These are phyloP conservation scores for Collariella sp. DNA, from an alignment of 495 filamentous ascomycete species.

Conservation along the genomic window DNA sequence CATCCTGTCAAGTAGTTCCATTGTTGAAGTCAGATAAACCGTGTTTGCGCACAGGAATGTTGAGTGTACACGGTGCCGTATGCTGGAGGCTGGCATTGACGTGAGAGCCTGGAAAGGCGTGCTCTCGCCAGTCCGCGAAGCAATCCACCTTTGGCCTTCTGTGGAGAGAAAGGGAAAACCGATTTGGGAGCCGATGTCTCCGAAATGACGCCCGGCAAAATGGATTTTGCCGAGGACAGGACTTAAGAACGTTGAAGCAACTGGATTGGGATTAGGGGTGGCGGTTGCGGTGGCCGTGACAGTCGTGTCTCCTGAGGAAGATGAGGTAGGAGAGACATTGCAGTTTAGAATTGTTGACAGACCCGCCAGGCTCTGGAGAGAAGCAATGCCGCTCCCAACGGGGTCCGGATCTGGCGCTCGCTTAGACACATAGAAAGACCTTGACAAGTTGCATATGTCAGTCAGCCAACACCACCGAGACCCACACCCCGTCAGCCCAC, in stretches of 20 bases:
- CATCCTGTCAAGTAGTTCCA: conserved; percentile 8
- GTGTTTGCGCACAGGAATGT: not conserved
- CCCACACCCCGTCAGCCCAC: not conserved
- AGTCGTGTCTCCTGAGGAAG: not conserved
- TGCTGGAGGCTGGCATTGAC: conserved; percentile 17
- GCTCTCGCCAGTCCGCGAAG: conserved; percentile 37
- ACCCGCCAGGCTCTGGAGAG: not conserved
- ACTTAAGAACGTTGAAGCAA: not conserved
- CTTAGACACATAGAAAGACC: not conserved
- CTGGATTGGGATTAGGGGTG: not conserved
- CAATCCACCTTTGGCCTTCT: conserved; percentile 41
- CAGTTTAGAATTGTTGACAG: not conserved
- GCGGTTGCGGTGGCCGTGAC: too few relatives aligned
- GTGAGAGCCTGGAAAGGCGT: conserved; percentile 33
- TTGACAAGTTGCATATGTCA: not conserved
- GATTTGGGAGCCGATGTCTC: conserved; percentile 38
- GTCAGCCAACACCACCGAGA: not conserved
- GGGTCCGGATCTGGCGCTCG: not conserved
- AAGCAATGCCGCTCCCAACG: not conserved
- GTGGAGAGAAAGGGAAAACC: conserved; percentile 41
- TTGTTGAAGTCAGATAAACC: not conserved
- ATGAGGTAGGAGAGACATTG: not conserved
- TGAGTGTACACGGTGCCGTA: not conserved
- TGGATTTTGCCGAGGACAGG: conserved; percentile 32
- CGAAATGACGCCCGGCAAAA: conserved; percentile 42